phyloP scores from a whole-genome alignment of 345 rosid genomes.

The Bretschneidera sinensis region DNA sequence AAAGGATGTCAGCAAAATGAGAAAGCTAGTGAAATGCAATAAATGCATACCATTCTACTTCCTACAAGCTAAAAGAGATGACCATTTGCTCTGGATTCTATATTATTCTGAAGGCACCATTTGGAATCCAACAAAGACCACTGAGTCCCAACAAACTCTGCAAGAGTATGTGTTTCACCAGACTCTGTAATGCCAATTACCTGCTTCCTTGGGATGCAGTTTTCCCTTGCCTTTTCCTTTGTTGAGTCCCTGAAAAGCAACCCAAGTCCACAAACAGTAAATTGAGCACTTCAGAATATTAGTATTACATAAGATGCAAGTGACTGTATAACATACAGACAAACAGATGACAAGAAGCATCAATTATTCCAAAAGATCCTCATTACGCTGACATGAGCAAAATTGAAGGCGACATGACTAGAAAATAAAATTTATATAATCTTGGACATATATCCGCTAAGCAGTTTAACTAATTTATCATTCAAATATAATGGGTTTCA shows the following conservation, averaged over 20 bases:
- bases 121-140: conserved; percentile 74
- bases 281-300: neutral
- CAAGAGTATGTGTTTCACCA: conserved; percentile 57
- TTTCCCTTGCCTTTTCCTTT: conserved; percentile 21
- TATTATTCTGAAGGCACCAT: conserved; percentile 51
- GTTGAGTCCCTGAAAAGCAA: conserved; percentile 40
- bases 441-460: too few species aligned
- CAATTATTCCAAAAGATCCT: neutral
- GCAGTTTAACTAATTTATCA: too few species aligned
- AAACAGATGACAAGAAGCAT: neutral
- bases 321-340: neutral
- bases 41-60: conserved; percentile 47
- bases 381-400: neutral
- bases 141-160: conserved; percentile 42
- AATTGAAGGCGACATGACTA: too few species aligned
- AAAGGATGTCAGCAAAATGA: conserved; percentile 1
- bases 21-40: conserved; percentile 9
- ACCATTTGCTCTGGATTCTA: conserved; percentile 30
- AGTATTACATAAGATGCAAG: conserved; percentile 1
- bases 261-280: neutral
- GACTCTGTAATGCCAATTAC: conserved; percentile 48
- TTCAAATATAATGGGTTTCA: too few species aligned
- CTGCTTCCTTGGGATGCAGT: conserved; percentile 41
- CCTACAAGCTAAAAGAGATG: conserved; percentile 67
- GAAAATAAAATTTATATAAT: too few species aligned